Percentiles rank a stretch among this genome's conserved stretches.
These are phyloP conservation scores for Albugo candida DNA, from an alignment of 352 stramenopile species.

Conservation along the genomic window DNA sequence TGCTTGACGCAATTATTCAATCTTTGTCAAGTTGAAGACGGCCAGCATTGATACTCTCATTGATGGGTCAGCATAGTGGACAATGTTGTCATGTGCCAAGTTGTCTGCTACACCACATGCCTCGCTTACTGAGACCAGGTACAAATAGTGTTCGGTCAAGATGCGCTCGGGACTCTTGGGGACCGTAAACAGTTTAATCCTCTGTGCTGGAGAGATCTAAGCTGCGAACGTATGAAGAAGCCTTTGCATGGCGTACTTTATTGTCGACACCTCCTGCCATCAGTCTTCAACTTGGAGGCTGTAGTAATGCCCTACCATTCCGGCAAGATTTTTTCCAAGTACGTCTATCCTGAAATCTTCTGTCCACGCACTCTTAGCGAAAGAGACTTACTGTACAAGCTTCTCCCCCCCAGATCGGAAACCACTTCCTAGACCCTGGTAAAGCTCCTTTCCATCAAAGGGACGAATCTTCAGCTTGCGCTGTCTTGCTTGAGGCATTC, in stretches of 20 bases:
- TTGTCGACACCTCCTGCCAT: neutral
- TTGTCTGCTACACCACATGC: neutral
- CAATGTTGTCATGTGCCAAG: conserved; percentile 2
- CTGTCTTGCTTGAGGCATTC: neutral
- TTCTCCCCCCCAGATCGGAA: neutral
- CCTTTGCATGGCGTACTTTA: neutral
- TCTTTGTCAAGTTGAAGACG: neutral
- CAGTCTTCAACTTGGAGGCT: neutral
- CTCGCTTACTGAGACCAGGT: conserved; percentile 1
- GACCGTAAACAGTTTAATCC: conserved; percentile 1
- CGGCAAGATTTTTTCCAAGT: neutral
- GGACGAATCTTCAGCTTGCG: neutral
- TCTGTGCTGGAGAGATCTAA: neutral
- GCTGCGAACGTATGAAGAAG: conserved; percentile 1
- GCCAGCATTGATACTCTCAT: neutral
- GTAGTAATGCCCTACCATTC: neutral
- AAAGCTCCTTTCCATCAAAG: conserved; percentile 3
- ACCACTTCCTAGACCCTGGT: neutral
- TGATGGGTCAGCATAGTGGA: neutral
- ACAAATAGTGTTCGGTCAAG: conserved; percentile 5
- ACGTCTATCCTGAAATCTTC: neutral
- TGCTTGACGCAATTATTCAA: neutral
- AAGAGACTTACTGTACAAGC: neutral
- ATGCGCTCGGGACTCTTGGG: neutral
- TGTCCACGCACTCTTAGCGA: neutral